Evolutionary conservation across 805 yeast species (phyloP), one percentile per base, ranked within the genome.

Genomic region (Yamadazyma sp.): DNA sequence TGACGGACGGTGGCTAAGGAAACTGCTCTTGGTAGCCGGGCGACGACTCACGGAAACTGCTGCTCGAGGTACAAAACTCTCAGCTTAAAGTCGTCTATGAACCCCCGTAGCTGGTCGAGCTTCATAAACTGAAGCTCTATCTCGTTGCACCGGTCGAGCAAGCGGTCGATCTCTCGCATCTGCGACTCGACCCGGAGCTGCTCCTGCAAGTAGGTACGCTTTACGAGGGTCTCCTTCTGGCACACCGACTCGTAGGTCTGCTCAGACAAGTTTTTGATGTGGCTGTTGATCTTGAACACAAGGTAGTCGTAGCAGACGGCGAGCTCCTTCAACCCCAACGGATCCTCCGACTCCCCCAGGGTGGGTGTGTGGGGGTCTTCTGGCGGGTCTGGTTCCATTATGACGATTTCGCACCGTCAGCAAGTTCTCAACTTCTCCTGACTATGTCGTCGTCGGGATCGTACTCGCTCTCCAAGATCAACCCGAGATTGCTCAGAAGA

Each of bases 241-340:
- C 27, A 23, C 4, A 67, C 60, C 4, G 71, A 49, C 24, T 41
- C 47, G 39, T 52, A 55, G 2, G 73, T 63, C n/a, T 36, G 38
- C 11, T 73, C 71, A 6, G 78, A 67, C 16, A 80, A 55, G 2
- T 65, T 59, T 15, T 69, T 59, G 5, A 83, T 70, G 37, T 72
- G 70, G 43, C 79, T 84, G 31, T 72, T 70, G 35, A 84, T 80
- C 52, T 76, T 78, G 60, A 66, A 80, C 53, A 83, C 54, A 26
- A 84, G 56, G 48, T 82, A 80, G 49, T 84, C 91, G 53, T 75
- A 83, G 37, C 72, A 74, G 16, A 81, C 62, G 0, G 84, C 76
- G 28, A 84, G 60, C 39, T 73, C 70, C 48, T 77, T 74, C 12
- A 84, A 69, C 9, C 80, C 76, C 17, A 84, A 60, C 1, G 88